Percentiles rank a stretch among this genome's conserved stretches.
These are phyloP conservation scores for Acarospora socialis DNA, from an alignment of 2,329 filamentous ascomycete species.

Conservation along the genomic window DNA sequence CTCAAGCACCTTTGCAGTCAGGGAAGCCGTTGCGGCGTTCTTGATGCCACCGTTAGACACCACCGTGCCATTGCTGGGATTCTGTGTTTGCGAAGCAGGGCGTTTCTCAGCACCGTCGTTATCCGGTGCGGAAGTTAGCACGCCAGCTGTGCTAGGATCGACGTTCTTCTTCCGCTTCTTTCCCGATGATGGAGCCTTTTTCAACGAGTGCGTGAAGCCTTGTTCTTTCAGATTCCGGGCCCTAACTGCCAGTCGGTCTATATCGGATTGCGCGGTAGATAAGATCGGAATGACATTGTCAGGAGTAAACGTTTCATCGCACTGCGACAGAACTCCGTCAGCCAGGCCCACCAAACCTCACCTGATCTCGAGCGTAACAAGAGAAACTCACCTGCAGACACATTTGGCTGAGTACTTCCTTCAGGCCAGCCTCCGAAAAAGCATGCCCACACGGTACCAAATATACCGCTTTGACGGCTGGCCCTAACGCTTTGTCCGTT, in stretches of 20 bases:
- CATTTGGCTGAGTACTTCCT: slow-evolving; percentile 55
- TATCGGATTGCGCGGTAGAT: slow-evolving; percentile 54
- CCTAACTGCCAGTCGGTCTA: slow-evolving; percentile 51
- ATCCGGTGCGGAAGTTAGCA: slow-evolving; percentile 23
- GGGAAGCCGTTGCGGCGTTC: slow-evolving; percentile 67
- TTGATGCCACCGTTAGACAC: slow-evolving; percentile 53
- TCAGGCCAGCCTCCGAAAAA: slow-evolving; percentile 75
- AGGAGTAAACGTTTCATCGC: slow-evolving; percentile 56
- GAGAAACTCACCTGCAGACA: slow-evolving; percentile 37
- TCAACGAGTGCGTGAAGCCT: slow-evolving; percentile 72
- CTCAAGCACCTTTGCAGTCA: slow-evolving; percentile 74
- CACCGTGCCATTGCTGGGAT: slow-evolving; percentile 15
- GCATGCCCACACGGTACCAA: slow-evolving; percentile 90
- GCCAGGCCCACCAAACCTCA: not conserved
- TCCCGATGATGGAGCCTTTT: slow-evolving; percentile 51
- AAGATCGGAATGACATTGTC: slow-evolving; percentile 76
- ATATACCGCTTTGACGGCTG: slow-evolving; percentile 68
- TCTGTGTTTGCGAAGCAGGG: slow-evolving; percentile 15
- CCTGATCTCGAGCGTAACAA: not conserved
- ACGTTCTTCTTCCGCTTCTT: slow-evolving; percentile 66
- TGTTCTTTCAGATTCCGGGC: slow-evolving; percentile 53
- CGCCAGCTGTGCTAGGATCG: slow-evolving; percentile 24
- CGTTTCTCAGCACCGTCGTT: slow-evolving; percentile 15
- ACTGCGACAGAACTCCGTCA: slow-evolving; percentile 33
- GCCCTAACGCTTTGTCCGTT: slow-evolving; percentile 72